Evolutionary conservation across 306 rosid genomes (phyloP).

Genomic region (Vigna mungo): DNA sequence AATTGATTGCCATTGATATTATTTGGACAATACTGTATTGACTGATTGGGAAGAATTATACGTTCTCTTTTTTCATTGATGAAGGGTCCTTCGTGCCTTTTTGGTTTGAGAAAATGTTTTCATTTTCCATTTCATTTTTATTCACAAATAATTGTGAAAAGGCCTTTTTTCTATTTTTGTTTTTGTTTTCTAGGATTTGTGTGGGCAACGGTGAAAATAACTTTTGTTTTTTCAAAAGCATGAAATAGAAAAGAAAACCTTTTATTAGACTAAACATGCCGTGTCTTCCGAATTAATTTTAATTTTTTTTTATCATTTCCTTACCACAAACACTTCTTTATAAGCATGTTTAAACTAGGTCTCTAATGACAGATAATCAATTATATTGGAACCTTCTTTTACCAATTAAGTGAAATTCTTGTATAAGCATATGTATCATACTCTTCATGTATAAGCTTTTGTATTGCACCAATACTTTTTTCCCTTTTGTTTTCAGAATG

Average conservation of each 20-base stretch:
- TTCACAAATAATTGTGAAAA: background rate
- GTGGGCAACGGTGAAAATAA: background rate
- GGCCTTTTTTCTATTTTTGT: background rate
- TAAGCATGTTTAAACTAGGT: constrained; percentile 15
- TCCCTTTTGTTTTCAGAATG: constrained; percentile 33
- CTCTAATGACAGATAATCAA: constrained; percentile 22
- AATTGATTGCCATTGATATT: constrained; percentile 11
- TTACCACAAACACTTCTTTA: background rate
- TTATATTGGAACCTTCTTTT: background rate
- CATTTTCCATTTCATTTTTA: background rate
- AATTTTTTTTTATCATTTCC: constrained; percentile 5
- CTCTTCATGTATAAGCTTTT: constrained; percentile 11
- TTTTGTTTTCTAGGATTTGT: background rate
- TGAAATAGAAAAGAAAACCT: background rate
- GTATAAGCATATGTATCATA: background rate
- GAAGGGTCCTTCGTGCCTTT: background rate
- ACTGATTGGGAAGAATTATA: constrained; percentile 17
- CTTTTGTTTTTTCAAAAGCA: background rate
- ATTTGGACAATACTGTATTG: constrained; percentile 19
- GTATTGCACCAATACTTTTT: constrained; percentile 27
- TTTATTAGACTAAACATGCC: background rate
- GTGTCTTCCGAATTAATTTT: constrained; percentile 17
- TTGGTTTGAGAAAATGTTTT: background rate
- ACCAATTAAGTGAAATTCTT: constrained; percentile 11
- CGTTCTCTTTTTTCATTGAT: background rate